Conservation (phyloP, 2,329 filamentous ascomycete genomes). For the Aspergillus quadrilineatus region DNA sequence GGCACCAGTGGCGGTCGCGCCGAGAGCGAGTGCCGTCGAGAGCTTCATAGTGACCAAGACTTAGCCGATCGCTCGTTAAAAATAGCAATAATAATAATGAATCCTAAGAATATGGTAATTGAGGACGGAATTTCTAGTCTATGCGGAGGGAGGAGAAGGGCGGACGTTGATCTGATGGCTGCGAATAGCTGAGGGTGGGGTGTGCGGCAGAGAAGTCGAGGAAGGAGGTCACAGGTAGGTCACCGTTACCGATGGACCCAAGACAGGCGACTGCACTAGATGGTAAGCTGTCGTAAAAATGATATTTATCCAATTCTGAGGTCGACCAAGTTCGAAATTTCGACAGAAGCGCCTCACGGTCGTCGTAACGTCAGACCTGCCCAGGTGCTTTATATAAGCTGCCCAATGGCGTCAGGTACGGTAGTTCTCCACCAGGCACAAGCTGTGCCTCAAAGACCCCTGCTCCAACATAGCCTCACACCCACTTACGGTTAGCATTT, state of each 20-base stretch:
- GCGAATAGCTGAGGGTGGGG: neutral
- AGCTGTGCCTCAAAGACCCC: neutral
- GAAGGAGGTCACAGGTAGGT: neutral
- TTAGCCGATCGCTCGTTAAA: neutral
- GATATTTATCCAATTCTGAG: too few relatives aligned
- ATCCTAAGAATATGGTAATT: neutral
- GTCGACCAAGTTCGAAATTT: neutral
- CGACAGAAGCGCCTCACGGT: neutral
- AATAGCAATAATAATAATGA: neutral
- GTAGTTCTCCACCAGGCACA: neutral
- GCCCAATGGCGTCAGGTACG: neutral
- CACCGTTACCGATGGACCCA: too few relatives aligned
- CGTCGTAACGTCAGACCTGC: neutral
- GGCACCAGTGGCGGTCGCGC: constrained; percentile 36
- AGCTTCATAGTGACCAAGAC: constrained; percentile 36
- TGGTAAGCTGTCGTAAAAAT: too few relatives aligned
- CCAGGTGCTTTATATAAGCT: neutral
- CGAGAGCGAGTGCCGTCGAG: constrained; percentile 31
- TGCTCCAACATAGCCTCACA: neutral
- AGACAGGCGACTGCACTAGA: too few relatives aligned
- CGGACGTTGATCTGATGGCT: neutral
- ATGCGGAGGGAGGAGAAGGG: neutral
- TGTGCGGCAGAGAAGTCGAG: neutral
- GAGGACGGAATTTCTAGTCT: neutral
- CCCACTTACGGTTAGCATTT: neutral